A percentile compares a stretch with the other conserved stretches of the same genome.
These are phyloP conservation scores for Solanum dulcamara DNA, from an alignment of 257 asterid genomes.

Conservation along the genomic window DNA sequence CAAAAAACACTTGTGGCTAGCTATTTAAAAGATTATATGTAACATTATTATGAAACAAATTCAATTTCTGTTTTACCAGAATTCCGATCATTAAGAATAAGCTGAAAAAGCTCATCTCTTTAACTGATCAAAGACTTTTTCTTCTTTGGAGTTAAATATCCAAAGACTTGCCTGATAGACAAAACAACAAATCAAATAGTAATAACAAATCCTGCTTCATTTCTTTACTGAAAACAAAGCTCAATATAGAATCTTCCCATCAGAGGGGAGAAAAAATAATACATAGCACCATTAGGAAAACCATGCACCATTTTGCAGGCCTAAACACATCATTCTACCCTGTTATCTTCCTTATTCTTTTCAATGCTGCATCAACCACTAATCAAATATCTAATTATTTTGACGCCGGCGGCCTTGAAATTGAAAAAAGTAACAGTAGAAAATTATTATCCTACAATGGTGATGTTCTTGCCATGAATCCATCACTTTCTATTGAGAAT, in stretches of 20 bases:
- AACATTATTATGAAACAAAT: neutral
- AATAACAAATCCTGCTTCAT: neutral
- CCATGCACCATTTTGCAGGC: neutral
- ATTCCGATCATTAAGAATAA: neutral
- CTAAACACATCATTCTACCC: constrained; percentile 7
- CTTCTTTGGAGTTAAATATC: neutral
- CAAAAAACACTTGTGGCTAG: neutral
- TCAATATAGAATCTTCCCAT: neutral
- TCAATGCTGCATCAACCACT: constrained; percentile 4
- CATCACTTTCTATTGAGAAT: constrained; percentile 22
- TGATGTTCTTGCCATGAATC: constrained; percentile 40
- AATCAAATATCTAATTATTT: neutral
- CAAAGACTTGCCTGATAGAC: neutral
- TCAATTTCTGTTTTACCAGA: neutral
- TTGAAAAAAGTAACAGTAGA: constrained; percentile 2
- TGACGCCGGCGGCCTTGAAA: neutral
- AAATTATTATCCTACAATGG: constrained; percentile 31
- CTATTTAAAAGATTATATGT: neutral
- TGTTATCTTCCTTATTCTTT: constrained; percentile 12
- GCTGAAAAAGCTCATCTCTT: constrained; percentile 33
- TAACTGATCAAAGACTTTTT: neutral
- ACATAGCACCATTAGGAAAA: neutral
- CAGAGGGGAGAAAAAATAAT: neutral
- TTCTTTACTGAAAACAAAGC: neutral
- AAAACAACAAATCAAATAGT: neutral